Base-by-base conservation (phyloP, 176 grass and related monocot genomes). In the Bolboschoenus planiculmis region DNA sequence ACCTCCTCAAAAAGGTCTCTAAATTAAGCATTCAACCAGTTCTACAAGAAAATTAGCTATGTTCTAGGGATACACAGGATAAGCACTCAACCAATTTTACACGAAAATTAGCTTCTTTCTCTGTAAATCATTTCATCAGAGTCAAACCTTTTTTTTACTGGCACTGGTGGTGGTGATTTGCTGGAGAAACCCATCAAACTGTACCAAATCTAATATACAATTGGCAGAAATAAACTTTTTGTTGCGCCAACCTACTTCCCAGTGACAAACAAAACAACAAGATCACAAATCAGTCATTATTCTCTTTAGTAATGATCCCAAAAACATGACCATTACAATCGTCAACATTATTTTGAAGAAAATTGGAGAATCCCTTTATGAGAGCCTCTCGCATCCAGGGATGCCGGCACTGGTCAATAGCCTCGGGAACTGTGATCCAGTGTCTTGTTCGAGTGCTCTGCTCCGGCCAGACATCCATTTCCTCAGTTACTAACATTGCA, bases 341-440 rank as follows among this genome's bases (percentile, higher is more conserved):
- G 31, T 20, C 31, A 18, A 18, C 14, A 20, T 4, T 5, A 36
- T 66, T 66, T 66, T n/a, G 33, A 67, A 67, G 63, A 31, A 31
- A 67, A 67, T 8, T 67, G 80, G 82, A 97, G 92, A 46, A 65
- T 34, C 92, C 92, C 11, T 90, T 92, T 50, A 90, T 54, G 64
- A 98, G 82, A 18, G 90, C 95, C 31, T 91, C 87, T 30, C 83
- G 81, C 95, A 98, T 98, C 95, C 95, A 98, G 62, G 87, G 90
- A 84, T 95, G 88, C 7, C 92, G 85, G 48, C 90, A 98, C 83
- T 85, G 87, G 6, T 88, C 87, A 10, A 79, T 73, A 0, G 95
- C 95, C 79, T 95, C 90, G 15, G 87, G 79, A 60, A 98, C 59
- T 1, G 92, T 91, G 50, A 98, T 56, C 92, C 95, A 98, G 39